Percentiles rank a stretch among this genome's conserved stretches.
These are phyloP conservation scores for Anastatica hierochuntica DNA, from an alignment of 345 rosid species.

Conservation along the genomic window DNA sequence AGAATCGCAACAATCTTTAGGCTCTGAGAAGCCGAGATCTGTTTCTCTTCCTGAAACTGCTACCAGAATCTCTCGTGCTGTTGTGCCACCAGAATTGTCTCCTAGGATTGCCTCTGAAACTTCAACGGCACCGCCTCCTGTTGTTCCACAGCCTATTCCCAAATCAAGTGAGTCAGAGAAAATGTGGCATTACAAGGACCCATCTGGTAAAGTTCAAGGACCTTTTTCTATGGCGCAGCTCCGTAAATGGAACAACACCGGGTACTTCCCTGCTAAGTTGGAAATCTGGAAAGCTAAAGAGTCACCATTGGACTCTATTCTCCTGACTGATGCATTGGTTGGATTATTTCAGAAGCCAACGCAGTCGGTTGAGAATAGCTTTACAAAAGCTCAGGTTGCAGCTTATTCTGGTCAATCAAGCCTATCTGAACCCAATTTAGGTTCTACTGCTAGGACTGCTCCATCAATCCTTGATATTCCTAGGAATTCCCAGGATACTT, in stretches of 20 bases:
- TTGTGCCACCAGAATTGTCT: constrained; percentile 33
- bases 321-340: constrained; percentile 62
- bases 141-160: constrained; percentile 31
- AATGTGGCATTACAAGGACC: constrained; percentile 90
- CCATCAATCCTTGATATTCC: constrained; percentile 47
- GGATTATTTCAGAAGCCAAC: constrained; percentile 55
- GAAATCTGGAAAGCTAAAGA: constrained; percentile 69
- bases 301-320: constrained; percentile 59
- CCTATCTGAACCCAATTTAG: constrained; percentile 26
- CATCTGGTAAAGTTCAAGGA: constrained; percentile 91
- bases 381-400: constrained; percentile 32
- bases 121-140: constrained; percentile 31
- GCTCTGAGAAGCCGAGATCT: constrained; percentile 50
- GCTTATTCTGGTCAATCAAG: constrained; percentile 24
- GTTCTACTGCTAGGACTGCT: constrained; percentile 25
- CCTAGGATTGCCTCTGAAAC: constrained; percentile 37
- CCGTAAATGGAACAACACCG: constrained; percentile 88
- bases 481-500: constrained; percentile 39
- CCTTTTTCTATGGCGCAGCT: constrained; percentile 92
- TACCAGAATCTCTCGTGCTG: constrained; percentile 30
- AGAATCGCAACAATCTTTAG: constrained; percentile 39
- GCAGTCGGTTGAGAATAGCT: constrained; percentile 28
- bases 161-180: constrained; percentile 72
- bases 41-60: constrained; percentile 35
- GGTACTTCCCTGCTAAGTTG: constrained; percentile 82